These are phyloP conservation scores for Vaccinium myrtillus DNA, from an alignment of 148 eudicot species.

Conservation along the genomic window DNA sequence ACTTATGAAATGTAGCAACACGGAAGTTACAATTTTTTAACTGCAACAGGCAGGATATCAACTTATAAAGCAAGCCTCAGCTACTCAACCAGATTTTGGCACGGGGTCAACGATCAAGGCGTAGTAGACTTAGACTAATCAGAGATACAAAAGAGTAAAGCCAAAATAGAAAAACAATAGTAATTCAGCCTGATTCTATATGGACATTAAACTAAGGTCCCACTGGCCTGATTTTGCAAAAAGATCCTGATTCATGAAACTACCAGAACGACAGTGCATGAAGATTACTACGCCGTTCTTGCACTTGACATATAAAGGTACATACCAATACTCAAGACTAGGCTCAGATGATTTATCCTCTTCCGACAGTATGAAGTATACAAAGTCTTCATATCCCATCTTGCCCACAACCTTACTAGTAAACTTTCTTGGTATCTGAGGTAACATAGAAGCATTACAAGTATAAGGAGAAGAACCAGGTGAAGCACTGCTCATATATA, in stretches of 20 bases:
- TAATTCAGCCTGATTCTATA: neutral
- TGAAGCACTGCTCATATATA: neutral
- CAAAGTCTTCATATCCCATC: conserved; percentile 98
- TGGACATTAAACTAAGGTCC: neutral
- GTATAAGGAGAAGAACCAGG: conserved; percentile 9
- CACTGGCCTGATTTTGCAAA: neutral
- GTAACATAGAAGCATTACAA: neutral
- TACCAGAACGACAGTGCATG: neutral
- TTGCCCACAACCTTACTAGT: conserved; percentile 79
- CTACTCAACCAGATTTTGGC: conserved; percentile 6
- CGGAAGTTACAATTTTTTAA: neutral
- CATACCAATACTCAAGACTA: conserved; percentile 90
- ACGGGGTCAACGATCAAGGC: neutral
- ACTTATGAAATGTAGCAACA: neutral
- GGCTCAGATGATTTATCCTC: conserved; percentile 95
- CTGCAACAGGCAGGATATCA: conserved; percentile 8
- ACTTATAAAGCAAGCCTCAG: neutral
- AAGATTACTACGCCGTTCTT: neutral
- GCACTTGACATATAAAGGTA: neutral
- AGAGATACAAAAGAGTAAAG: neutral
- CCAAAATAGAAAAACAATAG: neutral
- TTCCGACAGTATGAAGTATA: conserved; percentile 86
- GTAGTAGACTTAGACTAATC: neutral
- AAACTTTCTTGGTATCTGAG: conserved; percentile 78
- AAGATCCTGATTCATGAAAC: neutral